Conservation (phyloP, 2,329 filamentous ascomycete species). For the Neofusicoccum ribis region DNA sequence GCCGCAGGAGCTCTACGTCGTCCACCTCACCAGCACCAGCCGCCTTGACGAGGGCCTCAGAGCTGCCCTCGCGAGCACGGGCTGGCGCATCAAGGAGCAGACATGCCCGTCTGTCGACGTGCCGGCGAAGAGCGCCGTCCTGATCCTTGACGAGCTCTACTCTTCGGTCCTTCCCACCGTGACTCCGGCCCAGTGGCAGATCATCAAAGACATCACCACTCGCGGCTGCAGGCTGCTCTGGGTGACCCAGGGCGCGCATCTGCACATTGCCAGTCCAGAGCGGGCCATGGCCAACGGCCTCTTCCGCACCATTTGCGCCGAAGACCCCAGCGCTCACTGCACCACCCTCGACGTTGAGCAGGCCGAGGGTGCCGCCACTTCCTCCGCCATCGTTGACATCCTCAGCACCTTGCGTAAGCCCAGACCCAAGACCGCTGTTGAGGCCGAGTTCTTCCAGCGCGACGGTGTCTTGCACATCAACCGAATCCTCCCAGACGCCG, state of each 20-base stretch:
- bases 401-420: not conserved
- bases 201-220: slow-evolving; percentile 1
- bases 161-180: not conserved
- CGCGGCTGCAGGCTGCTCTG: not conserved
- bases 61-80: not conserved
- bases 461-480: not conserved
- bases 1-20: not conserved
- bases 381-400: not conserved
- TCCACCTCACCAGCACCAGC: not conserved
- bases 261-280: not conserved
- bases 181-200: not conserved
- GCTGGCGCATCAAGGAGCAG: not conserved
- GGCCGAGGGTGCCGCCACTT: not conserved
- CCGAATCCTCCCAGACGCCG: not conserved
- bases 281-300: not conserved
- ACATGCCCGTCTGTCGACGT: not conserved
- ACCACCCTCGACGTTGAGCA: slow-evolving; percentile 1
- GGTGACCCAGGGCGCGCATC: slow-evolving; percentile 10
- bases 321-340: not conserved
- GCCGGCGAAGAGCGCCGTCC: slow-evolving; percentile 4
- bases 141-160: slow-evolving; percentile 4
- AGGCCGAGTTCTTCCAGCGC: slow-evolving; percentile 3
- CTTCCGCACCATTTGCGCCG: slow-evolving; percentile 2
- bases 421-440: not conserved
- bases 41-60: not conserved